Evolutionary conservation across 805 yeast genomes (phyloP).

Genomic region (Zygosaccharomyces bailii): DNA sequence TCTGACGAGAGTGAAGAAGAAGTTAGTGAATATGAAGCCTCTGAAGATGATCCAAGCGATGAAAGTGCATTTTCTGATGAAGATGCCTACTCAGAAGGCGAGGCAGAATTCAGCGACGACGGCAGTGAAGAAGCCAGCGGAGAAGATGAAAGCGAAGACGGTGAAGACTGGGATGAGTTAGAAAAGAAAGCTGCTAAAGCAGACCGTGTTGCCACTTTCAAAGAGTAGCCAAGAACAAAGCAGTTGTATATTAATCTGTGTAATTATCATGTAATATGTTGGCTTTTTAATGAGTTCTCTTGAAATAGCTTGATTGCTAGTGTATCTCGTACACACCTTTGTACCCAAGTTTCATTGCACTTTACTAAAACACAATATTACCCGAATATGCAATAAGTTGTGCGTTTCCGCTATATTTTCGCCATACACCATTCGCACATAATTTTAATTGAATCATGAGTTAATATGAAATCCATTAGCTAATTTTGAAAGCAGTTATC

Average conservation of each 20-base stretch:
- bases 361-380: too few relatives aligned
- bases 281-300: background rate
- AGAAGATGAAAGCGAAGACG: conserved; percentile 37
- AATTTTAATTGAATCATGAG: too few relatives aligned
- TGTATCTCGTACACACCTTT: too few relatives aligned
- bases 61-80: conserved; percentile 41
- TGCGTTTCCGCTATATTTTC: too few relatives aligned
- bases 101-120: conserved; percentile 36
- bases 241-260: conserved; percentile 4
- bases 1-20: conserved; percentile 72
- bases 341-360: too few relatives aligned
- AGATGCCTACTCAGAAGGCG: conserved; percentile 36
- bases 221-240: conserved; percentile 17
- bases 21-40: conserved; percentile 43
- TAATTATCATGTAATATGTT: background rate
- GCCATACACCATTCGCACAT: too few relatives aligned
- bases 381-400: too few relatives aligned
- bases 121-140: conserved; percentile 30
- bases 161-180: conserved; percentile 41
- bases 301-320: too few relatives aligned
- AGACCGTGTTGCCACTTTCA: conserved; percentile 32
- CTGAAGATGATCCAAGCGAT: conserved; percentile 43
- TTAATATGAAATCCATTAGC: too few relatives aligned
- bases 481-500: too few relatives aligned
- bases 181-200: conserved; percentile 41